Evolutionary conservation across 2,329 filamentous ascomycete genomes (phyloP), one percentile per base, ranked within the genome.

Genomic region (Epichloe baconii): DNA sequence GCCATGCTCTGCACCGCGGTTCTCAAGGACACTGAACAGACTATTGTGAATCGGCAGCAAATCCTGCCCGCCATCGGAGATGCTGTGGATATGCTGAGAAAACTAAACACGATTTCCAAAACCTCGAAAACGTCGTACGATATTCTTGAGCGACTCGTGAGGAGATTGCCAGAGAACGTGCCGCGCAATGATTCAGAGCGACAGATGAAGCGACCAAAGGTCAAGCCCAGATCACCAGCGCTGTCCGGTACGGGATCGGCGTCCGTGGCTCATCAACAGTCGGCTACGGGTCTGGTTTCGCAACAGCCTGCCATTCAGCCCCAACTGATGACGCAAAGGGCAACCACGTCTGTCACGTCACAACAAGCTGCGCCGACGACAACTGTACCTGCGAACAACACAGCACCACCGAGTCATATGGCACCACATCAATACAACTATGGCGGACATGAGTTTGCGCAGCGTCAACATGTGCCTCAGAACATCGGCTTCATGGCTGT

Each of bases 1-100:
- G 70, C 74, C 1, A 65, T 74, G 35, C 60, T 77, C 3, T 75
- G 71, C 50, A 75, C 75, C 0, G 72, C 73, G 0, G 60, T 78
- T 5, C 68, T 75, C 8, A 74, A 77, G 54, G 75, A 77, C 40
- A 56, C 59, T 8, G 62, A 68, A 10, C 53, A 59, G 15, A 65
- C 60, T 5, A 65, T 75, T 3, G 65, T 67, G 1, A 66, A 63
- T 36, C 67, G 68, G 11, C 63, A 68, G 0, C 65, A 71, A 21
- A 64, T 74, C 1, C 36, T 60, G 62, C 40, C 67, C 15, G 62
- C 65, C 2, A 69, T 77, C 47, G 56, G 61, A 4, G 57, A 59
- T 4, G 62, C 67, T 0, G 59, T 70, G 8, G 57, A 54, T 3
- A 55, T 69, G 52, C 55, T 72, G 15, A 58, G 61, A 37, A 58